Evolutionary conservation across 495 filamentous ascomycete genomes (phyloP), one percentile per base, ranked within the genome.

Genomic region (Penicillium desertorum): DNA sequence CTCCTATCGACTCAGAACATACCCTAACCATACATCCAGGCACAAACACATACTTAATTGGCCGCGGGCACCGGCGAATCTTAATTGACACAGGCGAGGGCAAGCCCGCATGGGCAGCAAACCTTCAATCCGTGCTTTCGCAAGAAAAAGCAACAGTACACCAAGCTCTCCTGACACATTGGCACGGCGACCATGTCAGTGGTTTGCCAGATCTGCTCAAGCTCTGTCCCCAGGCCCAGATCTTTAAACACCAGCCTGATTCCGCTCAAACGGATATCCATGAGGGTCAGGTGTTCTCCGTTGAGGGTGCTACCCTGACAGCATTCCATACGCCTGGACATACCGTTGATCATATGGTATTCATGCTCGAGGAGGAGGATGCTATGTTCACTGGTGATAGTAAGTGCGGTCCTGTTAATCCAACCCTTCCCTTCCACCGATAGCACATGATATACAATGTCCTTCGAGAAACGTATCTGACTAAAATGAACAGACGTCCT

Each of bases 371-470:
- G 58, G 87, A 96, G 63, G 89, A 94, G 64, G 81, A 88, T 66
- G 90, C 90, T 9, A 81, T 98, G 67, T 96, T 98, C 71, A 96
- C 92, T 0, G 94, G 90, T 39, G 94, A 98, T 65, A 97, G 76
- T 79, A 56, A 62, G 75, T 68, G 37, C 5, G n/a, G 36, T 3
- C n/a, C 16, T 39, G 2, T 17, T 4, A n/a, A 17, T 4, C 16
- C 6, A 39, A 9, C 36, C n/a, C 5, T 36, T 36, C 34, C 34
- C 14, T 7, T n/a, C 34, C 34, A 37, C 34, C 14, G 6, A 39
- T 17, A 9, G 8, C 7, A 39, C 34, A 16, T n/a, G 4, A 16
- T 12, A 46, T 32, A 23, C 42, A 17, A 36, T 16, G 1, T 11
- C 8, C 32, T 29, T 32, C 8, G 3, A 36, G 6, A 8, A 25